Percentiles rank a stretch among this genome's conserved stretches.
phyloP scores from a whole-genome alignment of 257 asterid genomes.

The Parsonsia alboflavescens region DNA sequence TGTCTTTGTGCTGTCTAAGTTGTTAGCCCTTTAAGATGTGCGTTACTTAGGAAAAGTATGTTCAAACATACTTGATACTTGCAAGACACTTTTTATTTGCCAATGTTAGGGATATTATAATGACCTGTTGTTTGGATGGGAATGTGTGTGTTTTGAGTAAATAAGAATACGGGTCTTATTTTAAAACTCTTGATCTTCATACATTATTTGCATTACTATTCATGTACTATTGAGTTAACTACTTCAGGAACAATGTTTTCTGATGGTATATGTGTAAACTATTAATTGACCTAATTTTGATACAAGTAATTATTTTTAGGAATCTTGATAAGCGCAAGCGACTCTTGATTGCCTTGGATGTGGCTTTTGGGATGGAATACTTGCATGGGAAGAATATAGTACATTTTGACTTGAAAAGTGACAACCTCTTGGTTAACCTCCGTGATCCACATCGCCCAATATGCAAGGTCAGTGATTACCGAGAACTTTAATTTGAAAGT shows the following conservation, averaged over 20 bases:
- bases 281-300: not conserved
- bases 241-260: not conserved
- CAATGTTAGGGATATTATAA: not conserved
- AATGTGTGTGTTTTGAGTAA: not conserved
- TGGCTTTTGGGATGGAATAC: slow-evolving; percentile 98
- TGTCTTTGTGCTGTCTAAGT: not conserved
- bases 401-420: slow-evolving; percentile 97
- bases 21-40: not conserved
- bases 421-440: slow-evolving; percentile 90
- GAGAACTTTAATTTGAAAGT: not conserved
- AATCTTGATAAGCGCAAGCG: slow-evolving; percentile 89
- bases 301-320: slow-evolving; percentile 33
- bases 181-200: not conserved
- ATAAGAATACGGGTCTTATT: not conserved
- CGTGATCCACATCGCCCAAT: slow-evolving; percentile 99
- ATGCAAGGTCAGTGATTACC: slow-evolving; percentile 71
- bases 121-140: not conserved
- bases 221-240: not conserved
- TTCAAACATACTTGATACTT: not conserved
- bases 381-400: slow-evolving; percentile 94
- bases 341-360: slow-evolving; percentile 90
- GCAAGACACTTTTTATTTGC: not conserved
- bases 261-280: not conserved
- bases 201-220: not conserved
- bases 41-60: not conserved